Evolutionary conservation across 768 basidiomycete species (phyloP).

Genomic region (Tulasnella sp.): DNA sequence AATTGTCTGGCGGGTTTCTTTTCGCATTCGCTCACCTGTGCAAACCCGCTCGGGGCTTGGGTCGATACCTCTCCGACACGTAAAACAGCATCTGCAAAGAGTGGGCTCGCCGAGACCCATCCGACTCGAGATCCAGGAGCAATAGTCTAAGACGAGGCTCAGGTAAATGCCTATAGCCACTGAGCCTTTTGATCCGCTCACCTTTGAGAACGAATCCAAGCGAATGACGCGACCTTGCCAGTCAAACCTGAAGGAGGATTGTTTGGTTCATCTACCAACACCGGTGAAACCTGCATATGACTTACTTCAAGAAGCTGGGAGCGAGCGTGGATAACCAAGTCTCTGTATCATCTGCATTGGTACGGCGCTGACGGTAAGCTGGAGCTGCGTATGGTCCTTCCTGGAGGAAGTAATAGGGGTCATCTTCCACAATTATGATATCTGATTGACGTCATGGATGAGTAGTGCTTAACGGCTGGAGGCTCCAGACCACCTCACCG

Average conservation of each 20-base stretch:
- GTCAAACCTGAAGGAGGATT: constrained; percentile 54
- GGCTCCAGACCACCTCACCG: constrained; percentile 48
- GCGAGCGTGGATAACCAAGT: constrained; percentile 58
- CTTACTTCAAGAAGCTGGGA: constrained; percentile 63
- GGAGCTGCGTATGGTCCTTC: constrained; percentile 56
- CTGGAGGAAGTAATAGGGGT: constrained; percentile 81
- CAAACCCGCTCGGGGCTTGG: constrained; percentile 73
- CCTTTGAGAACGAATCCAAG: constrained; percentile 80
- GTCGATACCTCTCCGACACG: constrained; percentile 69
- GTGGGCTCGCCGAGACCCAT: constrained; percentile 76
- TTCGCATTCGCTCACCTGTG: constrained; percentile 52
- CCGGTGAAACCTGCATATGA: background rate
- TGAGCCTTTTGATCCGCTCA: constrained; percentile 38
- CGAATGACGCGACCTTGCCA: constrained; percentile 83
- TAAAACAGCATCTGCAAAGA: constrained; percentile 76
- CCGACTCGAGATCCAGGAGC: constrained; percentile 78
- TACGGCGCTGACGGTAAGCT: constrained; percentile 44
- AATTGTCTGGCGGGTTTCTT: background rate
- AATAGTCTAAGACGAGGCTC: constrained; percentile 56
- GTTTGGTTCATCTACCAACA: background rate
- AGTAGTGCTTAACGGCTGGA: background rate
- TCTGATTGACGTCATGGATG: constrained; percentile 47
- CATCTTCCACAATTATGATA: constrained; percentile 80
- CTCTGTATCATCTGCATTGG: constrained; percentile 48
- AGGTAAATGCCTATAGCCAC: constrained; percentile 24